A percentile compares a stretch with the other conserved stretches of the same genome.
Evolutionary conservation across 345 rosid genomes (phyloP).

Genomic region (Eucalyptus tenuipes): DNA sequence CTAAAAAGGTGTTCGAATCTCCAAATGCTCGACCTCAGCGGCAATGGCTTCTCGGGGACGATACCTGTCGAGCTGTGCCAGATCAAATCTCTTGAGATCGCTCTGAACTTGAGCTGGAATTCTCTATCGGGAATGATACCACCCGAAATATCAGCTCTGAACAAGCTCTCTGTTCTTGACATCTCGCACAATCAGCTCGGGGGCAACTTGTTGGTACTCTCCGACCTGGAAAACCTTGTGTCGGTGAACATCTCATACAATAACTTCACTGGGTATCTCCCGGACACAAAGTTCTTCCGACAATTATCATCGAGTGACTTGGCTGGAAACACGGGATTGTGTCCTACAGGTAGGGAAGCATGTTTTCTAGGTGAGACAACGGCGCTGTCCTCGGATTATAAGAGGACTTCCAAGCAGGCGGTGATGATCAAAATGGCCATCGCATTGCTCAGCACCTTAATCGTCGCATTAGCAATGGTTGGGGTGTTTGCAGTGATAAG

Average conservation of each 20-base stretch:
- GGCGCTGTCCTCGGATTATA: not conserved
- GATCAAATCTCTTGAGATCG: slow-evolving; percentile 55
- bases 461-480: slow-evolving; percentile 28
- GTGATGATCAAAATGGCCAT: slow-evolving; percentile 36
- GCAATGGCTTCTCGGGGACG: slow-evolving; percentile 40
- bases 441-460: slow-evolving; percentile 35
- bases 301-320: slow-evolving; percentile 38
- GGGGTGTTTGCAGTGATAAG: slow-evolving; percentile 39
- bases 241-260: slow-evolving; percentile 74
- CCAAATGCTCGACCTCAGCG: slow-evolving; percentile 67
- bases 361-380: slow-evolving; percentile 39
- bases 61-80: slow-evolving; percentile 45
- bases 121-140: slow-evolving; percentile 47
- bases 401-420: slow-evolving; percentile 14
- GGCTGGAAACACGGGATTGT: slow-evolving; percentile 47
- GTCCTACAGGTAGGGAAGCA: slow-evolving; percentile 38
- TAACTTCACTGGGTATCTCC: slow-evolving; percentile 67
- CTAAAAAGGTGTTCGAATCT: slow-evolving; percentile 48
- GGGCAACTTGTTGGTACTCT: slow-evolving; percentile 39
- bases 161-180: slow-evolving; percentile 51
- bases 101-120: slow-evolving; percentile 67
- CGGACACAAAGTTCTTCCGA: slow-evolving; percentile 55
- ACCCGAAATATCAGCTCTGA: slow-evolving; percentile 32
- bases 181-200: slow-evolving; percentile 55
- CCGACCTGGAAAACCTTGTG: slow-evolving; percentile 49